phyloP scores from a whole-genome alignment of 345 rosid species.

The Moringa oleifera region DNA sequence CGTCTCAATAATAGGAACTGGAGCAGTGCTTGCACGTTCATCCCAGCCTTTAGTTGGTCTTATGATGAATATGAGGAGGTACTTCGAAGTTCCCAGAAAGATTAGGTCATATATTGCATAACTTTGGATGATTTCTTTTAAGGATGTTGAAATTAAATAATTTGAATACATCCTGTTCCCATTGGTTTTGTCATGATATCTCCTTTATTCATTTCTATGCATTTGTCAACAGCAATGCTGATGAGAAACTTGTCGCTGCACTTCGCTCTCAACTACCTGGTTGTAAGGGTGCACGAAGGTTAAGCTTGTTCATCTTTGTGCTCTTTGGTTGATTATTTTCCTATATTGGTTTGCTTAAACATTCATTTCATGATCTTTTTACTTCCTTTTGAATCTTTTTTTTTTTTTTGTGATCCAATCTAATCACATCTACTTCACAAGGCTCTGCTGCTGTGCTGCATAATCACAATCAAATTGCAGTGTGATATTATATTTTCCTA shows the following conservation, averaged over 20 bases:
- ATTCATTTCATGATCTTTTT: background rate
- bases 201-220: constrained; percentile 14
- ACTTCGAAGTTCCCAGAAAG: constrained; percentile 22
- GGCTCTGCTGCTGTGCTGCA: background rate
- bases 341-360: background rate
- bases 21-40: constrained; percentile 98
- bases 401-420: background rate
- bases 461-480: background rate
- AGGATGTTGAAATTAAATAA: constrained; percentile 15
- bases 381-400: background rate
- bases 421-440: background rate
- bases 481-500: background rate
- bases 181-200: background rate
- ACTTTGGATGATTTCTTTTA: constrained; percentile 6
- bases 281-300: constrained; percentile 50
- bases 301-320: constrained; percentile 7
- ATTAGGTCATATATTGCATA: background rate
- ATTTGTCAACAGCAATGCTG: constrained; percentile 57
- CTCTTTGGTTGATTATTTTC: background rate
- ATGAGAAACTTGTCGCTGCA: constrained; percentile 95
- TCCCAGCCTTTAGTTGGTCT: constrained; percentile 97
- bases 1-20: constrained; percentile 48
- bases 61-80: constrained; percentile 98
- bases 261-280: constrained; percentile 66
- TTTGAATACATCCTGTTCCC: constrained; percentile 7